A percentile compares a stretch with the other conserved stretches of the same genome.
These are phyloP conservation scores for Fusarium coicis DNA, from an alignment of 2,329 filamentous ascomycete species.

Conservation along the genomic window DNA sequence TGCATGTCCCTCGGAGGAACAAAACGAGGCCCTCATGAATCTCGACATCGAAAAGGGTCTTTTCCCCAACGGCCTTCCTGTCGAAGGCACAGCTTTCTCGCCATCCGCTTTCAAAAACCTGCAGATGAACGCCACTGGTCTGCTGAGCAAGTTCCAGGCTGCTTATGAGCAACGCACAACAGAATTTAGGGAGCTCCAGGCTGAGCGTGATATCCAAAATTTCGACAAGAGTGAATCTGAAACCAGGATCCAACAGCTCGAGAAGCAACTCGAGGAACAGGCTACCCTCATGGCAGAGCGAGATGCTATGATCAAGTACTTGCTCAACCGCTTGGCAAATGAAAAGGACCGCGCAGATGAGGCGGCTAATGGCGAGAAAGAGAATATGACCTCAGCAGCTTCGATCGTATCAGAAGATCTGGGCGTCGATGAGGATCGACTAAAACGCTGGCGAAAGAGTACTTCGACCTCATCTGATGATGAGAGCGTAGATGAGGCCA, in stretches of 20 bases:
- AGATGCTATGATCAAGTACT: conserved; percentile 60
- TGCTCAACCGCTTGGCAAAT: conserved; percentile 61
- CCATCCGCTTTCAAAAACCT: conserved; percentile 70
- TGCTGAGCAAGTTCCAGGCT: conserved; percentile 66
- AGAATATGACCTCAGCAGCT: conserved; percentile 48
- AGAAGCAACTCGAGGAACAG: conserved; percentile 70
- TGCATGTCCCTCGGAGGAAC: conserved; percentile 45
- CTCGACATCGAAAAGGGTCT: conserved; percentile 66
- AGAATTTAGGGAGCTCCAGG: conserved; percentile 61
- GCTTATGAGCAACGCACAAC: conserved; percentile 66
- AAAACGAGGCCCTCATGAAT: conserved; percentile 64
- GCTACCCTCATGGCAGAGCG: conserved; percentile 63
- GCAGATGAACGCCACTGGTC: conserved; percentile 65
- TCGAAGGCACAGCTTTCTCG: conserved; percentile 63
- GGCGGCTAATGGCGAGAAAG: conserved; percentile 45
- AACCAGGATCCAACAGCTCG: conserved; percentile 63
- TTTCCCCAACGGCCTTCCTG: conserved; percentile 58
- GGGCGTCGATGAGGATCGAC: conserved; percentile 63
- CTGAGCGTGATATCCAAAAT: conserved; percentile 62
- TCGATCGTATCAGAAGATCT: conserved; percentile 63
- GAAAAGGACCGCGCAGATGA: conserved; percentile 62
- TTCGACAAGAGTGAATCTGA: conserved; percentile 69
- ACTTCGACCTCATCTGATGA: conserved; percentile 63
- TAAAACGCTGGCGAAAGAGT: conserved; percentile 56
- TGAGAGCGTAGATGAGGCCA: conserved; percentile 60